These are phyloP conservation scores for Wickerhamiella lipophila DNA, from an alignment of 805 yeast genomes.

Conservation along the genomic window DNA sequence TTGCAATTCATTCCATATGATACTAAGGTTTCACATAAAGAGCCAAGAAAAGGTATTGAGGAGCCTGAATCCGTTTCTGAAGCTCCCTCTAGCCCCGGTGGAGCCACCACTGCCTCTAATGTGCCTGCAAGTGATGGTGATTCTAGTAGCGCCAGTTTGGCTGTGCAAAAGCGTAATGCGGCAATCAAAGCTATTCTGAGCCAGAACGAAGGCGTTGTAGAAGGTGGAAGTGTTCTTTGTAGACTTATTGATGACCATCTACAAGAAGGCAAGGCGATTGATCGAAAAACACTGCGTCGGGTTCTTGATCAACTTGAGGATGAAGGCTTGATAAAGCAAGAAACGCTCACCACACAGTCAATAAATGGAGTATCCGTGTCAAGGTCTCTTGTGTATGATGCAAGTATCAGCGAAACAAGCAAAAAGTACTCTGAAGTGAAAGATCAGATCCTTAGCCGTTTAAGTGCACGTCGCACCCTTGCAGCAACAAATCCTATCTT, in stretches of 20 bases:
- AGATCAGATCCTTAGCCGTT: conserved; percentile 6
- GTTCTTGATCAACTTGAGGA: conserved; percentile 32
- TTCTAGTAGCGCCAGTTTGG: background rate
- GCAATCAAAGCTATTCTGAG: conserved; percentile 34
- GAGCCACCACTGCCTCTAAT: background rate
- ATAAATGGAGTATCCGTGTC: conserved; percentile 17
- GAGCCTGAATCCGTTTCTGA: background rate
- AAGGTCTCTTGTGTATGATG: conserved; percentile 24
- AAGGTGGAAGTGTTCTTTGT: conserved; percentile 33
- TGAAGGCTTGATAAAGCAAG: conserved; percentile 26
- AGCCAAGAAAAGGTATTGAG: background rate
- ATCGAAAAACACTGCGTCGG: conserved; percentile 40
- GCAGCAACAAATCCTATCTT: background rate
- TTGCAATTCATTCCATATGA: background rate
- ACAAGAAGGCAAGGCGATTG: conserved; percentile 33
- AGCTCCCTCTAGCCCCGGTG: too few relatives aligned
- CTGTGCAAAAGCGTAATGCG: conserved; percentile 31
- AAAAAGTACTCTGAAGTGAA: conserved; percentile 14
- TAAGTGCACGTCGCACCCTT: background rate
- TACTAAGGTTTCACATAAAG: background rate
- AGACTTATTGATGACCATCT: conserved; percentile 31
- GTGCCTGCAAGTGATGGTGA: background rate
- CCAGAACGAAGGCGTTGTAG: conserved; percentile 36
- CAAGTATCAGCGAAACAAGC: conserved; percentile 11
- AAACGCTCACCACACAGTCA: conserved; percentile 21